Base-by-base conservation (phyloP, 208 protist species). In the Acanthamoeba lenticulata region DNA sequence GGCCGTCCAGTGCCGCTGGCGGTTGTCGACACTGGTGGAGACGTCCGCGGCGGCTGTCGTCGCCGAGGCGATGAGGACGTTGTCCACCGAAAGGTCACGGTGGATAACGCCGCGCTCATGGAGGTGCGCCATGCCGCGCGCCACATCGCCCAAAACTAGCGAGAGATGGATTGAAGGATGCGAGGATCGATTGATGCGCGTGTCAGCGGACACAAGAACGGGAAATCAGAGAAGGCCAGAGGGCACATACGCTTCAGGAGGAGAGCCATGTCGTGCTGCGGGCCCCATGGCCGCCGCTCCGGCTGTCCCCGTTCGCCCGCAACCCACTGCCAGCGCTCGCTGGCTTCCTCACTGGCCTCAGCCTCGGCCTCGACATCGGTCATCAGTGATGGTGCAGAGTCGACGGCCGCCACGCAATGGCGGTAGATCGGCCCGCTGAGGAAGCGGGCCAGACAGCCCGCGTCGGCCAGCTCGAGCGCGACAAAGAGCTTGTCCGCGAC, bases 31-130 rank as follows among this genome's bases (percentile, higher is more conserved):
- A 19, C 15, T 15, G 0, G 7, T 40, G 52, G 5, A 4, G 6
- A 3, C 13, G 5, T 2, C 45, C 34, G 47, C 34, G 2, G 44
- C 42, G 2, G 27, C 13, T 11, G 15, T 62, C 83, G 7, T 38
- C 83, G 24, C 44, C 57, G n/a, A n/a, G 85, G 21, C 34, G 2
- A 93, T 32, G 19, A 93, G 45, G 5, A 93, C 89, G 44, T 93
- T 93, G 67, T 93, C 89, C 7, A 93, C 65, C 9, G 38, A 60
- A 27, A 93, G 89, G 44, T 93, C 89, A 0, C 89, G 29, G 32
- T 93, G 89, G 38, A 93, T 93, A 44, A 93, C 57, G 4, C 67
- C 67, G 7, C 40, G 38, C 44, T 77, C 42, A 44, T 93, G 89
- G 11, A 81, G 1, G 38, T 93, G 36, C 45, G 42, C 67, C 89